Base-by-base conservation (phyloP, 1,284 basidiomycete species). In the Rhodotorula sp. region DNA sequence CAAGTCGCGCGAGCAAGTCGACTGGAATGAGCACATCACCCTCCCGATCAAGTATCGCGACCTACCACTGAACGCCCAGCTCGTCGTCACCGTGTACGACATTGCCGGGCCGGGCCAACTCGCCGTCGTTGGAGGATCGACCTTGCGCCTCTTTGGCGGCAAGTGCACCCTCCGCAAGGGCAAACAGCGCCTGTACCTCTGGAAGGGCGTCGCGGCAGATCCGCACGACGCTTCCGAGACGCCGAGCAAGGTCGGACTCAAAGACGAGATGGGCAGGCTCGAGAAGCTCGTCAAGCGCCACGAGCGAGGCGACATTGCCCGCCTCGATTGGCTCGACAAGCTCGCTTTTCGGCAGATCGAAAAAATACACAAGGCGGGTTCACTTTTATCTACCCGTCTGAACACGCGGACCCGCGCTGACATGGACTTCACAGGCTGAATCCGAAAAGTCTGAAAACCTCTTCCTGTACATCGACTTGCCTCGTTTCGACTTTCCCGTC, bases 281-380 rank as follows among this genome's bases (percentile, higher is more conserved):
- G 95, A 98, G 81, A 93, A 94, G 90, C 86, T 97, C 18, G 90
- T 98, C 69, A 98, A 98, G 84, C 94, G 95, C 79, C 95, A 95
- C 77, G 93, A 98, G 79, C 86, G 93, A 5, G 93, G 93, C 0
- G 94, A 97, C 80, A 84, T 99, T n/a, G 87, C 90, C 2, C 92
- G 93, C 79, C 89, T 92, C 1, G 94, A 97, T 74, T 99, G 97
- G 95, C 84, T 99, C 5, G 95, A 99, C 80, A 90, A 92, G 74
- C 84, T 97, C 80, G 89, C 91, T 2, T 98, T 97, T 81, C 84
- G 94, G 48, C 91, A 91, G 82, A 95, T 98, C 84, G 95, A 95
- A 75, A 90, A 93, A 78, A 88, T 93, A 38, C 93, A 97, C 80
- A 54, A 72, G 65, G 71, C 69, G 31, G 5, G 71, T 23, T 48